Evolutionary conservation across 371 early-diverging fungal species (phyloP), one percentile per base, ranked within the genome.

Genomic region (Funneliformis caledonium): DNA sequence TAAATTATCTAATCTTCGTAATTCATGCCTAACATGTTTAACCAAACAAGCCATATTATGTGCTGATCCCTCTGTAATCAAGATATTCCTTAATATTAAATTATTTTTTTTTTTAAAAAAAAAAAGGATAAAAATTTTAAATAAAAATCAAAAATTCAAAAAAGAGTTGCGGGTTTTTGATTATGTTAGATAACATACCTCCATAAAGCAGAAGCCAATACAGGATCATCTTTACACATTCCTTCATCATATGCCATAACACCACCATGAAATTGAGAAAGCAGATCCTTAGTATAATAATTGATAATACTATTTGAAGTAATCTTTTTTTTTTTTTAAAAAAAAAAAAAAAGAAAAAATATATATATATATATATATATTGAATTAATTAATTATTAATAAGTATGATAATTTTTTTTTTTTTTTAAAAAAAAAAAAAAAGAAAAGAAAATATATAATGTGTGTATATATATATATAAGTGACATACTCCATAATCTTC

Each of bases 161-260:
- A 26, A 11, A 22, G 37, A 31, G 4, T 11, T 45, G 4, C 37
- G 37, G 37, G 37, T 37, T 37, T 2, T 37, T 37, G 10, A 4
- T 33, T 76, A 37, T 4, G 7, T 43, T 26, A 43, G 8, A 12
- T 33, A 26, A 68, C n/a, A 60, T 87, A 92, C 93, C 94, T 91
- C 97, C 97, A 98, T 59, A 98, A 85, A 12, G 98, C 97, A 26
- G 96, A 93, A 19, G 97, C 98, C 81, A 98, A 88, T 65, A 96
- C 92, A 4, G 96, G 94, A 83, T 98, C 98, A 22, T 94, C 93
- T 81, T 92, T 90, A 82, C 92, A 92, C 87, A 98, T 91, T 45
- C 97, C 97, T 85, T 97, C 97, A 82, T 98, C 98, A 82, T 96
- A 95, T 9, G 97, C 95, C 83, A 97, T 88, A 2, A 94, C 93